Percentiles rank a stretch among this genome's conserved stretches.
Evolutionary conservation across 441 rosid species (phyloP).

Genomic region (Theobroma grandiflorum): DNA sequence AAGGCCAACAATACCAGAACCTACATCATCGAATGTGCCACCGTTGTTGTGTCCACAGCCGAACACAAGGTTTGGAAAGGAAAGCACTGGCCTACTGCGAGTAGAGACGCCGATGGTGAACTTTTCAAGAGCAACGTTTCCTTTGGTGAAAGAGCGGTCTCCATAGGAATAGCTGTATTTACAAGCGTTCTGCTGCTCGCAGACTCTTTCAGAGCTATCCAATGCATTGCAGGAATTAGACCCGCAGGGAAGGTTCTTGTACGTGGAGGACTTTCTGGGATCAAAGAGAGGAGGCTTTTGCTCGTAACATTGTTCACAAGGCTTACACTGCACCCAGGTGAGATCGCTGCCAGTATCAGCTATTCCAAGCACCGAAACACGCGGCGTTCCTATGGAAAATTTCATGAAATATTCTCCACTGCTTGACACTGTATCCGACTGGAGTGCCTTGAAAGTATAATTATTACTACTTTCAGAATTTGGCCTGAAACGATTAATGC

Average conservation of each 20-base stretch:
- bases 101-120: conserved; percentile 44
- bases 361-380: conserved; percentile 39
- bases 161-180: conserved; percentile 51
- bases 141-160: conserved; percentile 49
- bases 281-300: conserved; percentile 56
- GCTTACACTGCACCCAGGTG: conserved; percentile 70
- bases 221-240: conserved; percentile 39
- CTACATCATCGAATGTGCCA: conserved; percentile 43
- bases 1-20: conserved; percentile 63
- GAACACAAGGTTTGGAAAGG: conserved; percentile 37
- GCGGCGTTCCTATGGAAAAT: conserved; percentile 61
- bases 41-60: conserved; percentile 65
- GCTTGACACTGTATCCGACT: conserved; percentile 40
- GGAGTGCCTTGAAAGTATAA: conserved; percentile 28
- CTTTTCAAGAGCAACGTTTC: conserved; percentile 55
- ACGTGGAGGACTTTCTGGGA: conserved; percentile 49
- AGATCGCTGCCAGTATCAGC: conserved; percentile 78
- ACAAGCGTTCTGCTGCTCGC: conserved; percentile 38
- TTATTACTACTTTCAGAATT: too few species aligned
- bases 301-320: conserved; percentile 55
- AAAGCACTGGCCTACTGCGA: conserved; percentile 23
- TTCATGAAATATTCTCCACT: conserved; percentile 60
- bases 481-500: conserved; percentile 37
- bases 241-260: conserved; percentile 40
- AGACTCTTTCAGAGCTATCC: conserved; percentile 24